Evolutionary conservation across 768 basidiomycete genomes (phyloP), one percentile per base, ranked within the genome.

Genomic region (Russula emetica): DNA sequence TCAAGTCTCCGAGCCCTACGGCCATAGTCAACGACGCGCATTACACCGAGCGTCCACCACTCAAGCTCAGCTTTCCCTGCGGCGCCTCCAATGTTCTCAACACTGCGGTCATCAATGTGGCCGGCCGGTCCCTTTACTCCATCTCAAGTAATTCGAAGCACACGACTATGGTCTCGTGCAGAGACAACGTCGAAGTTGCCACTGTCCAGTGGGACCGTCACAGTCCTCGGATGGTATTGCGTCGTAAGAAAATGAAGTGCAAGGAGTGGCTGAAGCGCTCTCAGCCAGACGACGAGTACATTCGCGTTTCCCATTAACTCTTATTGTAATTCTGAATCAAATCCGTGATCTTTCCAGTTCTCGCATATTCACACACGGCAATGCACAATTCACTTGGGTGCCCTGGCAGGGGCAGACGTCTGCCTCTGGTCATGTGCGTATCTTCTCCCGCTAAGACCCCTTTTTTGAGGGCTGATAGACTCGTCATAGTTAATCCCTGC

Each of bases 241-340:
- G 32, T 44, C 18, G 51, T 18, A 34, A 58, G 56, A 63, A 53
- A 40, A 10, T 34, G 5, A 62, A 40, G 30, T 62, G 62, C 40
- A 62, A 44, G 55, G 38, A 57, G 3, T 62, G 62, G 62, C 34
- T 62, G 49, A 49, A 55, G 10, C 55, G 55, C 55, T 10, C 55
- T 6, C 50, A 42, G 55, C 56, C 50, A 18, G 51, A 58, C 0
- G 45, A 51, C 9, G 49, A 63, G 62, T 63, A 45, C 9, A 32
- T 30, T 3, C n/a, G 16, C 18, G 3, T 8, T 8, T 9, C 5
- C 1, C 26, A 10, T 28, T 5, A 30, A 1, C 32, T 32, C 32
- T 2, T 32, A 5, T 2, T n/a, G 9, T 24, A 5, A 28, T 36
- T 11, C 18, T 8, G 0, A 16, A 22, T 42, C 26, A 30, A 62